Percentiles rank a stretch among this genome's conserved stretches.
Conservation (phyloP, 2,329 filamentous ascomycete species). For the Xylariaceae sp. region DNA sequence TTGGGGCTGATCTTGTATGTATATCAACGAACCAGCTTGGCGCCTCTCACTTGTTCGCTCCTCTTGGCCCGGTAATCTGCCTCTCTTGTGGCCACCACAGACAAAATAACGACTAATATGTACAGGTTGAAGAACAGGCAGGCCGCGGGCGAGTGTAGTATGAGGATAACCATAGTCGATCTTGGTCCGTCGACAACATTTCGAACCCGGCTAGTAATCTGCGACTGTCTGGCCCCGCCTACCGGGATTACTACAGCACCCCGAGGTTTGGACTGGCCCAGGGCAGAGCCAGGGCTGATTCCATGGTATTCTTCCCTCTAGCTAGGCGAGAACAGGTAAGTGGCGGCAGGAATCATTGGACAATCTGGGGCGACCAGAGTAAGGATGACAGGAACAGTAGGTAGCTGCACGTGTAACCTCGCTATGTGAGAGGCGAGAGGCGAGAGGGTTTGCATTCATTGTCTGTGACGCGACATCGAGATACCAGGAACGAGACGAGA, state of each 20-base stretch:
- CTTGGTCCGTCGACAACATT: neutral
- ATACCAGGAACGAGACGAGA: too few relatives aligned
- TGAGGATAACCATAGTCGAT: slow-evolving; percentile 1
- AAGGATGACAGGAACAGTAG: neutral
- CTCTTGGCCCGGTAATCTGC: too few relatives aligned
- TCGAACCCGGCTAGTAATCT: slow-evolving; percentile 13
- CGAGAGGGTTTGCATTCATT: too few relatives aligned
- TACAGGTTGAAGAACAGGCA: neutral
- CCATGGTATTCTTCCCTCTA: slow-evolving; percentile 1
- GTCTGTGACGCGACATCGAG: too few relatives aligned
- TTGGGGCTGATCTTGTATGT: neutral
- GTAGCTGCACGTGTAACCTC: neutral
- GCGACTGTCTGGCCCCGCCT: slow-evolving; percentile 1
- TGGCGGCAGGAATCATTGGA: slow-evolving; percentile 1
- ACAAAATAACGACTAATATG: too few relatives aligned
- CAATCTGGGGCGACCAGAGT: neutral
- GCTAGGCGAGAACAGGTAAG: slow-evolving; percentile 13
- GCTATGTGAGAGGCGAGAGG: neutral
- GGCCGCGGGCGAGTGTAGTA: slow-evolving; percentile 1
- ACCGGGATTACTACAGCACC: slow-evolving; percentile 11
- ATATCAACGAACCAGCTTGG: too few relatives aligned
- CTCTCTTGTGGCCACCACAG: too few relatives aligned
- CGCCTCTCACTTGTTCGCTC: too few relatives aligned
- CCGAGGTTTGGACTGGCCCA: slow-evolving; percentile 2
- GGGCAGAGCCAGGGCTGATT: slow-evolving; percentile 4